phyloP scores from a whole-genome alignment of 192 early-diverging fungal genomes.

The Irineochytrium annulatum region DNA sequence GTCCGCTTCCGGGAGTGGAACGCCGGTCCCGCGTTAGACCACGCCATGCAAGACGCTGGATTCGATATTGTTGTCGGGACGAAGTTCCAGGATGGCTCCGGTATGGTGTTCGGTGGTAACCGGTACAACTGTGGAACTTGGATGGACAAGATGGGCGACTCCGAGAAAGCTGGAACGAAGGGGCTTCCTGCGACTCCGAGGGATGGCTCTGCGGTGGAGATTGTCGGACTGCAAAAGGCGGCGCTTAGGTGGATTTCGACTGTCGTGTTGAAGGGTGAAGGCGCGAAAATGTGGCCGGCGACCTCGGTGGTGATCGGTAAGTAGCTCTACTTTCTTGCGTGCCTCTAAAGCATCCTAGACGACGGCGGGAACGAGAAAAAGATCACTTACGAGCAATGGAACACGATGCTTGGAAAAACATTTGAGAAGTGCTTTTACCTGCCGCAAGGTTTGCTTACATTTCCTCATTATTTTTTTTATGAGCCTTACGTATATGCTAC shows the following conservation, averaged over 20 bases:
- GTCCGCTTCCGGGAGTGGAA: constrained; percentile 94
- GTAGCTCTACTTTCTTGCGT: neutral
- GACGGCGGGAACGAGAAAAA: constrained; percentile 16
- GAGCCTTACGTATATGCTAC: neutral
- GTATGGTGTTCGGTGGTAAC: constrained; percentile 85
- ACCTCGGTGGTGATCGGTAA: constrained; percentile 47
- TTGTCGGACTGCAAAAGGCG: constrained; percentile 84
- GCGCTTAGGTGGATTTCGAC: constrained; percentile 75
- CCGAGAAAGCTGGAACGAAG: constrained; percentile 85
- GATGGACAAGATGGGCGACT: constrained; percentile 97
- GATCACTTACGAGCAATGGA: constrained; percentile 73
- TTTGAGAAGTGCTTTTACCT: constrained; percentile 91
- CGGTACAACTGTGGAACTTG: constrained; percentile 95
- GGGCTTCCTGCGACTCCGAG: constrained; percentile 91
- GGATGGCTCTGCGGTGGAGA: constrained; percentile 88
- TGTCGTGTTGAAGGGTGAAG: constrained; percentile 30
- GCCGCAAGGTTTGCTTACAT: constrained; percentile 57
- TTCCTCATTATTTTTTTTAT: neutral
- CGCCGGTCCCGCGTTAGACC: constrained; percentile 81
- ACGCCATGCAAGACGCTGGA: constrained; percentile 86
- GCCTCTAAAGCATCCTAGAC: neutral
- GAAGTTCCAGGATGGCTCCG: constrained; percentile 62
- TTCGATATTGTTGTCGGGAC: constrained; percentile 79
- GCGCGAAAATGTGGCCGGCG: constrained; percentile 27
- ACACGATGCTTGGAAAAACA: constrained; percentile 66